These are phyloP conservation scores for Myxozyma udenii DNA, from an alignment of 805 yeast genomes.

Conservation along the genomic window DNA sequence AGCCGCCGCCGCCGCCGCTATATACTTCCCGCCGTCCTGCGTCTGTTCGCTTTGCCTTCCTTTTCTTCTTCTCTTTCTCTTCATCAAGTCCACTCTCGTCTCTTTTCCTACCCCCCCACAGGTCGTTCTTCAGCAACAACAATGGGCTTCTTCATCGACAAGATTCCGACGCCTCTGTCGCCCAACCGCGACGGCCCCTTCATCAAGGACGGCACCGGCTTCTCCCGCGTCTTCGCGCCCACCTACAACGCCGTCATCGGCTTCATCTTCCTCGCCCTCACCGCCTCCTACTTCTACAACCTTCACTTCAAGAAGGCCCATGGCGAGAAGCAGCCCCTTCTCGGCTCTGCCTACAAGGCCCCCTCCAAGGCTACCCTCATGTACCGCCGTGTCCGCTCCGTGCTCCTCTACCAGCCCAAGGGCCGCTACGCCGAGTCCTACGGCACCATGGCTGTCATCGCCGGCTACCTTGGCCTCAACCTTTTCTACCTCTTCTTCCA, in stretches of 20 bases:
- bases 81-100: neutral
- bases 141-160: constrained; percentile 30
- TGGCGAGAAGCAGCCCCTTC: constrained; percentile 31
- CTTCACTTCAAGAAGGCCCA: constrained; percentile 23
- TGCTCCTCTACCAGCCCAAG: constrained; percentile 28
- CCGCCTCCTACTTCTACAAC: constrained; percentile 24
- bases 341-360: constrained; percentile 18
- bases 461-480: constrained; percentile 27
- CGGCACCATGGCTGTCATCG: constrained; percentile 29
- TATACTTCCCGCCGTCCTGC: constrained; percentile 8
- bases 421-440: constrained; percentile 29
- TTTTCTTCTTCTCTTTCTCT: neutral
- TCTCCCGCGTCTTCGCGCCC: constrained; percentile 26
- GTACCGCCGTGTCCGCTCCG: constrained; percentile 28
- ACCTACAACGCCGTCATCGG: constrained; percentile 27
- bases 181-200: constrained; percentile 29
- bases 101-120: neutral
- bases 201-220: constrained; percentile 30
- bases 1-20: neutral
- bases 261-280: constrained; percentile 23
- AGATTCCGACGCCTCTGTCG: constrained; percentile 27
- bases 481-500: constrained; percentile 24
- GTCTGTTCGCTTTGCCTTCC: neutral
- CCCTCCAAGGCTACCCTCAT: constrained; percentile 14
- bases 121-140: neutral